A percentile compares a stretch with the other conserved stretches of the same genome.
Evolutionary conservation across 1,139 yeast species (phyloP).

Genomic region (Debaryomycetaceae sp.): DNA sequence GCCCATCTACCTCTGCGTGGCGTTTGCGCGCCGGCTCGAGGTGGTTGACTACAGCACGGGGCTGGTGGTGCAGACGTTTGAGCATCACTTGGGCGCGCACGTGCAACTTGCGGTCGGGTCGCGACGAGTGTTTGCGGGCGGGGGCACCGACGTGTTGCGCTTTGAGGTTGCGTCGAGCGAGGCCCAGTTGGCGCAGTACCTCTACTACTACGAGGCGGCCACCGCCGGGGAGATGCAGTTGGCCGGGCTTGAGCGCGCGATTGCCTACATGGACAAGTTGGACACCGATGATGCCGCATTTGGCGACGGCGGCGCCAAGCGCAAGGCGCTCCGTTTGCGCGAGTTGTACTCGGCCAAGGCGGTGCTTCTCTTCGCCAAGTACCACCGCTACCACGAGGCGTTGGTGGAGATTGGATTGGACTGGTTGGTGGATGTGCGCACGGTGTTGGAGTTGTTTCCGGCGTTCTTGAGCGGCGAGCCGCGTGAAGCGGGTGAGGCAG

Average conservation of each 20-base stretch:
- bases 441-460: slow-evolving; percentile 35
- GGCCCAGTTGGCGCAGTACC: slow-evolving; percentile 38
- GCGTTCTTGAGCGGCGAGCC: slow-evolving; percentile 31
- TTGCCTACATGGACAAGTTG: slow-evolving; percentile 25
- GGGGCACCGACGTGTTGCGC: slow-evolving; percentile 26
- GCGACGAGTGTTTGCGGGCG: slow-evolving; percentile 20
- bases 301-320: slow-evolving; percentile 19
- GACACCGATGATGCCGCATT: slow-evolving; percentile 23
- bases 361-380: slow-evolving; percentile 28
- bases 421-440: slow-evolving; percentile 37
- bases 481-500: slow-evolving; percentile 6
- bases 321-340: slow-evolving; percentile 28
- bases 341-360: slow-evolving; percentile 32
- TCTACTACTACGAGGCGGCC: slow-evolving; percentile 20
- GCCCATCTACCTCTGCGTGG: slow-evolving; percentile 45
- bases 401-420: slow-evolving; percentile 40
- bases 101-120: too few relatives aligned
- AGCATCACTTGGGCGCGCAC: slow-evolving; percentile 28
- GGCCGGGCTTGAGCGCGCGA: slow-evolving; percentile 35
- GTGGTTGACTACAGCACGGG: slow-evolving; percentile 43
- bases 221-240: slow-evolving; percentile 17
- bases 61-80: slow-evolving; percentile 35
- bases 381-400: slow-evolving; percentile 36
- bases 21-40: slow-evolving; percentile 39
- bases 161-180: slow-evolving; percentile 30